Evolutionary conservation across 1,284 basidiomycete genomes (phyloP), one percentile per base, ranked within the genome.

Genomic region (Trichosporon inkin): DNA sequence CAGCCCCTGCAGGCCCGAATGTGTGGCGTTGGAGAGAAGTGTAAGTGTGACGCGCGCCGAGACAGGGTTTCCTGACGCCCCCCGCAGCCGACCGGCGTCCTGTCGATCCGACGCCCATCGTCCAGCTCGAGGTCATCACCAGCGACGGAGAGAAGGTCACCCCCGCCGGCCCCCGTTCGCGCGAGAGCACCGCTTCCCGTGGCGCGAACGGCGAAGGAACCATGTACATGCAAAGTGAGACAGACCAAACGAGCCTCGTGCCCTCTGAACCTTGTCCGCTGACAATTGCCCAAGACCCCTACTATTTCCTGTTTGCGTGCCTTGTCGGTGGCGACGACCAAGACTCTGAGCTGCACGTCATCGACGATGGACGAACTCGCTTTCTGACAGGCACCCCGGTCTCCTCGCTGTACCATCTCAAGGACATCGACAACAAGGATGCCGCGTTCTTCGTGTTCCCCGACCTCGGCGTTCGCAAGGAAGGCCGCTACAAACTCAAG

Each of bases 61-160:
- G 32, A 5, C 24, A 34, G 28, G 47, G 38, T 53, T 57, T 24
- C 32, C 57, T 61, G 24, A 51, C 55, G 16, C 37, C 28, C 28
- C 28, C 28, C 11, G n/a, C 76, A 92, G 91, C 91, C 61, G 90
- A 97, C 81, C 84, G 93, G 38, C 83, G 94, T 32, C 92, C 94
- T 2, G 92, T 98, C 72, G 92, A 97, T 81, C 94, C 95, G 0
- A 92, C 92, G 0, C 94, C 94, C 13, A 94, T 97, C 75, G 86
- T 97, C n/a, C 92, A 95, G 77, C 84, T 98, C 7, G 86, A 89
- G 56, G 90, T 97, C 58, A 83, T 90, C 67, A 89, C 90, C 76
- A 85, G 83, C 8, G 76, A 83, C n/a, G 79, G 81, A 39, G 81
- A 78, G 37, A 70, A 73, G 34, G 64, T 70, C 35, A 71, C 67